Evolutionary conservation across 345 rosid genomes (phyloP), one percentile per base, ranked within the genome.

Genomic region (Euphorbia pulcherrima): DNA sequence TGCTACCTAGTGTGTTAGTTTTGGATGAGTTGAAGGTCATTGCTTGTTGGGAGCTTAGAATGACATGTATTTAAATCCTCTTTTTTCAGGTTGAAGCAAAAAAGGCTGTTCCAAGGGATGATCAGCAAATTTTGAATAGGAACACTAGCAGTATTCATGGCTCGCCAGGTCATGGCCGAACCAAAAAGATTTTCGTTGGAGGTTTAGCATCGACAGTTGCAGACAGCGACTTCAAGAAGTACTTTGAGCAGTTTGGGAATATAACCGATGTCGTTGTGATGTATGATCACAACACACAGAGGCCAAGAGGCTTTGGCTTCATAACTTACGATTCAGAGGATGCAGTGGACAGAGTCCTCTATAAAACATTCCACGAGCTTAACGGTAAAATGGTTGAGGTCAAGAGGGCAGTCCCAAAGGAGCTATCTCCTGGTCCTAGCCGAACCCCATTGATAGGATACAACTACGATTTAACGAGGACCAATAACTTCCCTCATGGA

Each of bases 221-320:
- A 0, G 87, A 84, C 68, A 77, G 82, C 1, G 92, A 88, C 75
- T 92, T 92, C 57, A 87, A 85, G 83, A 83, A 64, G 75, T 90
- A 92, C 85, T 92, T 92, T 69, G 97, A 83, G 79, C 96, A 89
- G 76, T 94, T 85, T 55, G 99, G 99, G 70, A 82, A 68, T 35
- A 86, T 89, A 60, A 83, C 88, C 24, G 99, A 94, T 69, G 97
- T 91, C 69, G 97, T 91, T 58, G 97, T 94, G 53, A 94, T 94
- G 99, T 91, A 94, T 73, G 99, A 94, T 80, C 99, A 94, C 80
- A 94, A 89, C 65, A 94, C 97, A 26, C 97, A 88, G 70, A 84
- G 99, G 79, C 99, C 97, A 69, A 87, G 99, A 84, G 99, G 99
- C 58, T 94, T 91, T 67, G 97, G 99, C 72, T 94, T 94, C 90